These are phyloP conservation scores for Oidium heveae DNA, from an alignment of 2,329 filamentous ascomycete species.

Conservation along the genomic window DNA sequence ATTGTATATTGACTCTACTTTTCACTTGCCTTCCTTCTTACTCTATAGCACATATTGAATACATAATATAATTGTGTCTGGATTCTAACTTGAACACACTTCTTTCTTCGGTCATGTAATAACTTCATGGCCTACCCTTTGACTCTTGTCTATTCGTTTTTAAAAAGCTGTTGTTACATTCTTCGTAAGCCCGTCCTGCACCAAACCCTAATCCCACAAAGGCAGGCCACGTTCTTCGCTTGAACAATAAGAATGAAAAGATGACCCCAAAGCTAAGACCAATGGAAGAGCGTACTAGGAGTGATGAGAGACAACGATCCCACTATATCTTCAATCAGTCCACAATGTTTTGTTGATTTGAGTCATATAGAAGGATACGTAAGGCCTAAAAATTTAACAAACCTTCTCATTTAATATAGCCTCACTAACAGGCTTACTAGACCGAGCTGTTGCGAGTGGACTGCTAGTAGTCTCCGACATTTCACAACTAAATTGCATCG, in stretches of 20 bases:
- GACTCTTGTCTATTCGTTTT: slow-evolving; percentile 1
- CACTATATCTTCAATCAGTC: slow-evolving; percentile 30
- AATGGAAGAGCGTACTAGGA: slow-evolving; percentile 88
- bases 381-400: background rate
- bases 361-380: too few species aligned
- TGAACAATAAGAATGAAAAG: slow-evolving; percentile 95
- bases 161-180: slow-evolving; percentile 43
- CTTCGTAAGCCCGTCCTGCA: slow-evolving; percentile 88
- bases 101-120: background rate
- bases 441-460: slow-evolving; percentile 40
- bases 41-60: too few species aligned
- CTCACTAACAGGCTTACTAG: slow-evolving; percentile 71
- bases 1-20: too few species aligned
- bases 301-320: slow-evolving; percentile 94
- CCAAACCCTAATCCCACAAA: slow-evolving; percentile 86
- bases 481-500: background rate
- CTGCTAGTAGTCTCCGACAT: slow-evolving; percentile 15
- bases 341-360: background rate
- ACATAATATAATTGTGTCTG: too few species aligned
- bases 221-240: slow-evolving; percentile 94
- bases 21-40: too few species aligned
- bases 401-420: slow-evolving; percentile 98
- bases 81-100: background rate
- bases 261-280: slow-evolving; percentile 94
- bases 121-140: background rate